These are phyloP conservation scores for Neurospora sp. DNA, from an alignment of 495 filamentous ascomycete species.

Conservation along the genomic window DNA sequence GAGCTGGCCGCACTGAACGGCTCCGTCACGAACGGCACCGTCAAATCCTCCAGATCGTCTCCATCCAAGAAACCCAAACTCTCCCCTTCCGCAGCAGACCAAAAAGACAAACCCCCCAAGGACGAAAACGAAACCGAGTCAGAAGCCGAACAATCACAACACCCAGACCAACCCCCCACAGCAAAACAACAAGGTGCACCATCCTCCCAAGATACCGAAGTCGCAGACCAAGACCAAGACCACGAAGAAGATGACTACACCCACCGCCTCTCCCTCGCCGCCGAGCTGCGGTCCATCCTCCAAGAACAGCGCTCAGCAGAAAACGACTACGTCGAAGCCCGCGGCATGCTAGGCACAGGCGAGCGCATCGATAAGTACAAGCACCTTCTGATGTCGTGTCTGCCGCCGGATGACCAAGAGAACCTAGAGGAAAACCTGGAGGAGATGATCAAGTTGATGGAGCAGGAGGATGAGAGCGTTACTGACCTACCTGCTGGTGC, in stretches of 20 bases:
- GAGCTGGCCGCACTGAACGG: constrained; percentile 12
- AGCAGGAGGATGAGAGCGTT: constrained; percentile 27
- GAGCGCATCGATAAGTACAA: constrained; percentile 41
- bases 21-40: constrained; percentile 17
- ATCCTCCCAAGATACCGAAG: background rate
- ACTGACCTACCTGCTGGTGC: background rate
- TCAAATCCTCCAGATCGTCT: background rate
- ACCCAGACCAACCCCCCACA: too few relatives aligned
- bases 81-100: background rate
- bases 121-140: background rate
- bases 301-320: constrained; percentile 30
- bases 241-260: constrained; percentile 18
- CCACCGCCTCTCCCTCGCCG: constrained; percentile 27
- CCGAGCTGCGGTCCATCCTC: constrained; percentile 27
- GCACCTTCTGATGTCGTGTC: constrained; percentile 32
- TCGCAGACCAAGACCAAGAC: background rate
- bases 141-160: background rate
- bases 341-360: constrained; percentile 33
- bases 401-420: constrained; percentile 36
- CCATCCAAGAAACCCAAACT: background rate
- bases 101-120: background rate
- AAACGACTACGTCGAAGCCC: constrained; percentile 37
- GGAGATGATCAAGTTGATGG: constrained; percentile 42
- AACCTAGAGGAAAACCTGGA: constrained; percentile 37
- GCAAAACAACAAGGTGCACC: background rate